Evolutionary conservation across 2,329 filamentous ascomycete species (phyloP).

Genomic region (Furcasterigmium sp.): DNA sequence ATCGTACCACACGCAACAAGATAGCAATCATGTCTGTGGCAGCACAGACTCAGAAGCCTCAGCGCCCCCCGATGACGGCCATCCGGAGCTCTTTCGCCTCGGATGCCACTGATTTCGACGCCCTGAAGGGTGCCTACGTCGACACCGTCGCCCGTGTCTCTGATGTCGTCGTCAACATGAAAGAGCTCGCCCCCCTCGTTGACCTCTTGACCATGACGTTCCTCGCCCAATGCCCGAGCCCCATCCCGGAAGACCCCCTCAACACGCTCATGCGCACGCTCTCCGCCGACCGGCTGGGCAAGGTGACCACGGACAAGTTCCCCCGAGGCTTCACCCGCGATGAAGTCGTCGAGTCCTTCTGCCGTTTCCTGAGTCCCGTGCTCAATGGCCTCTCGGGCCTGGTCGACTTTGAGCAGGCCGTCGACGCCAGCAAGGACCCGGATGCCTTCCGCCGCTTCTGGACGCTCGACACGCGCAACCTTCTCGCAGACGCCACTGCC

Average conservation of each 20-base stretch:
- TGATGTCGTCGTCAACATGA: conserved; percentile 22
- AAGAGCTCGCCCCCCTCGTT: conserved; percentile 24
- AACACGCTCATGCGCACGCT: conserved; percentile 25
- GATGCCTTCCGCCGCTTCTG: conserved; percentile 27
- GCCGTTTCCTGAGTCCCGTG: conserved; percentile 20
- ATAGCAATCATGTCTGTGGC: neutral
- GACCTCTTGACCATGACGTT: conserved; percentile 27
- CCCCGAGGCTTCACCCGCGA: conserved; percentile 14
- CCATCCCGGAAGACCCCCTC: conserved; percentile 21
- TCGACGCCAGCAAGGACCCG: conserved; percentile 24
- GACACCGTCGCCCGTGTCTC: conserved; percentile 23
- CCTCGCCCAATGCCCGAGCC: conserved; percentile 18
- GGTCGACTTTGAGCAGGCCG: conserved; percentile 22
- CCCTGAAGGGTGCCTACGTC: conserved; percentile 12
- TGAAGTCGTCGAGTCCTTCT: conserved; percentile 24
- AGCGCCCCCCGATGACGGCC: neutral
- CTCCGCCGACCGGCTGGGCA: conserved; percentile 7
- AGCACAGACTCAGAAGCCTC: neutral
- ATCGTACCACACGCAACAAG: too few relatives aligned
- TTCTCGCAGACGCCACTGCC: conserved; percentile 25
- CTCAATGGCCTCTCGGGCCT: conserved; percentile 28
- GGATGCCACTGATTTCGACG: neutral
- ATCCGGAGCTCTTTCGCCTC: neutral
- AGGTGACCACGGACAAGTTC: conserved; percentile 6
- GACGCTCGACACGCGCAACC: conserved; percentile 24